Evolutionary conservation across 2,329 filamentous ascomycete genomes (phyloP), one percentile per base, ranked within the genome.

Genomic region (Bipolaris cookei): DNA sequence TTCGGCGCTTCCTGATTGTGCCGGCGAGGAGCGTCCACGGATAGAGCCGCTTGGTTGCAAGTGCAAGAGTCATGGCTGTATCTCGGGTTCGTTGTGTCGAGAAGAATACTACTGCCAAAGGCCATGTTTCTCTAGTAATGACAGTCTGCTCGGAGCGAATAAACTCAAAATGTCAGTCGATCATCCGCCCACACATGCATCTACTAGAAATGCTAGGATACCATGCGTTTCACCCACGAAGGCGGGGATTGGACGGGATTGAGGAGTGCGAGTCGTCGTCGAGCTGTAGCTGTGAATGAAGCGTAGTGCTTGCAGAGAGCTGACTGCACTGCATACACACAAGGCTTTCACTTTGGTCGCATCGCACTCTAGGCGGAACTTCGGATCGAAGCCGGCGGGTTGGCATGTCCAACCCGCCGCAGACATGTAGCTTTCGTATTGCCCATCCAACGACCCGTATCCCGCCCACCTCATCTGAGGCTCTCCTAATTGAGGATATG

Each of bases 351-450:
- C 10, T 30, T 10, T 43, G 49, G 4, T 57, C 44, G 47, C 39
- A 32, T 14, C 10, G 43, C 30, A 46, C 10, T 39, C 51, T 49
- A 61, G 55, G 51, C 56, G 58, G 58, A 43, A 52, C 25, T 23
- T 43, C 58, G 61, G 58, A 59, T 41, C 46, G 43, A 49, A 51
- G 30, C 54, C 39, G 41, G 38, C 35, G 53, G 49, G 58, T 46
- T 44, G 47, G 52, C 28, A 54, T 34, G 20, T n/a, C 23, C 44
- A 52, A 41, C 46, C 53, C 51, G 49, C 62, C 50, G 54, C 59
- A 60, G 56, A 48, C 42, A 58, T 62, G 56, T 56, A 56, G 51
- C 38, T 32, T 21, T 54, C 37, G 56, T 53, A 45, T 45, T 38
- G 49, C 32, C 41, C 45, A 49, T 54, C 47, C 55, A 46, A 57